A percentile compares a stretch with the other conserved stretches of the same genome.
Evolutionary conservation across 2,329 filamentous ascomycete species (phyloP).

Genomic region (Beauveria sp.): DNA sequence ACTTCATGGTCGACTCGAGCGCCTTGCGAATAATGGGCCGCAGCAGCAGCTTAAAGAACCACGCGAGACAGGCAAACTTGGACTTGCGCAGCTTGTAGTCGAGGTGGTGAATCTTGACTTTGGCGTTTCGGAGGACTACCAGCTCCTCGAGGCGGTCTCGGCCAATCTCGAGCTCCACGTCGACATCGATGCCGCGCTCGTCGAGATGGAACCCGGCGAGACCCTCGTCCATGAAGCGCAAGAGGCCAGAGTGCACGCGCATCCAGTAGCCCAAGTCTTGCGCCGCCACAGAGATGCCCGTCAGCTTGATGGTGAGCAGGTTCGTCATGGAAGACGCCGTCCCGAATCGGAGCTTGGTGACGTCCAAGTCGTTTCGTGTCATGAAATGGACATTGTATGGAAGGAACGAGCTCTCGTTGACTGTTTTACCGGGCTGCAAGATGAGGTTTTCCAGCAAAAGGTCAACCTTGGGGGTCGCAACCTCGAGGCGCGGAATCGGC

Average conservation of each 20-base stretch:
- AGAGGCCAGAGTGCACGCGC: constrained; percentile 65
- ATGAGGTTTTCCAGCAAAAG: constrained; percentile 85
- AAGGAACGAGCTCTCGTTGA: constrained; percentile 82
- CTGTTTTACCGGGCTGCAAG: constrained; percentile 75
- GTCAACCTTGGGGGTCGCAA: constrained; percentile 76
- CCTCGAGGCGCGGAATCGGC: constrained; percentile 83
- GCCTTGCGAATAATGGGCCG: constrained; percentile 72
- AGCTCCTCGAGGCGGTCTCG: constrained; percentile 74
- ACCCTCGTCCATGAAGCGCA: constrained; percentile 72
- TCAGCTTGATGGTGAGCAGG: constrained; percentile 67
- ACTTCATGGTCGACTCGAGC: constrained; percentile 70
- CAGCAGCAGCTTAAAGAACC: constrained; percentile 77
- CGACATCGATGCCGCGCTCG: constrained; percentile 77
- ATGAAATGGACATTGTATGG: constrained; percentile 76
- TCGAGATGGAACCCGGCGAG: constrained; percentile 82
- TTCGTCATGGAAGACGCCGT: constrained; percentile 62
- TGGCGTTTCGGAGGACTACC: constrained; percentile 65
- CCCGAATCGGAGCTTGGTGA: constrained; percentile 61
- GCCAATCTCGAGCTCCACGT: constrained; percentile 76
- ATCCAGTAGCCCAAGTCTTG: constrained; percentile 89
- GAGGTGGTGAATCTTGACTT: constrained; percentile 79
- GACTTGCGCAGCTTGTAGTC: constrained; percentile 68
- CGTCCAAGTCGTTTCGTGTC: constrained; percentile 78
- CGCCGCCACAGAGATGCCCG: constrained; percentile 75
- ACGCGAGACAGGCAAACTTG: constrained; percentile 69